Conservation (phyloP, 306 rosid species). For the Medicago lupulina region DNA sequence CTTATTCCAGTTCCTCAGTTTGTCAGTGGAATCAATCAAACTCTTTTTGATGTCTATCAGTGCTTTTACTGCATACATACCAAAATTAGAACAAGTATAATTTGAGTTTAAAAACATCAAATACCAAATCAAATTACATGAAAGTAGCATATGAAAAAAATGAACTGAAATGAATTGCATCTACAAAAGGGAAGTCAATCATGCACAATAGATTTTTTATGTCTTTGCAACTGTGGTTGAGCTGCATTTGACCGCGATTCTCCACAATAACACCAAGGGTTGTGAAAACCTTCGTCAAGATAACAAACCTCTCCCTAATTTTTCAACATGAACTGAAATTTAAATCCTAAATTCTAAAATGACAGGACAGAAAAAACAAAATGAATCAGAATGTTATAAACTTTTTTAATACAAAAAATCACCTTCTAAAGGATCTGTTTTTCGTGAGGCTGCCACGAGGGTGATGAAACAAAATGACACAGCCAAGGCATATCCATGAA, state of each 20-base stretch:
- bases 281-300: too few species aligned
- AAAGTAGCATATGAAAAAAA: too few species aligned
- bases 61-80: constrained; percentile 64
- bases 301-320: too few species aligned
- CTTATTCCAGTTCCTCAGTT: constrained; percentile 61
- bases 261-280: too few species aligned
- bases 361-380: too few species aligned
- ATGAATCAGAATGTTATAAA: background rate
- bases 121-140: constrained; percentile 31
- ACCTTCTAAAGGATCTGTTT: constrained; percentile 83
- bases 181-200: too few species aligned
- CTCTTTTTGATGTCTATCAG: constrained; percentile 64
- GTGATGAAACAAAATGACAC: constrained; percentile 46
- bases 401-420: background rate
- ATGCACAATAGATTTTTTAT: too few species aligned
- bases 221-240: too few species aligned
- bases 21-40: constrained; percentile 59
- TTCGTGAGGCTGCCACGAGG: constrained; percentile 48
- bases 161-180: too few species aligned
- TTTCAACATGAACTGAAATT: too few species aligned
- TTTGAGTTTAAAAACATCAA: constrained; percentile 4
- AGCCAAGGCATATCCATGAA: constrained; percentile 53
- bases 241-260: too few species aligned
- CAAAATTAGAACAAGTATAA: background rate
- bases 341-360: too few species aligned